Percentiles rank a stretch among this genome's conserved stretches.
These are phyloP conservation scores for Carex cristatella DNA, from an alignment of 176 grass and related monocot species.

Conservation along the genomic window DNA sequence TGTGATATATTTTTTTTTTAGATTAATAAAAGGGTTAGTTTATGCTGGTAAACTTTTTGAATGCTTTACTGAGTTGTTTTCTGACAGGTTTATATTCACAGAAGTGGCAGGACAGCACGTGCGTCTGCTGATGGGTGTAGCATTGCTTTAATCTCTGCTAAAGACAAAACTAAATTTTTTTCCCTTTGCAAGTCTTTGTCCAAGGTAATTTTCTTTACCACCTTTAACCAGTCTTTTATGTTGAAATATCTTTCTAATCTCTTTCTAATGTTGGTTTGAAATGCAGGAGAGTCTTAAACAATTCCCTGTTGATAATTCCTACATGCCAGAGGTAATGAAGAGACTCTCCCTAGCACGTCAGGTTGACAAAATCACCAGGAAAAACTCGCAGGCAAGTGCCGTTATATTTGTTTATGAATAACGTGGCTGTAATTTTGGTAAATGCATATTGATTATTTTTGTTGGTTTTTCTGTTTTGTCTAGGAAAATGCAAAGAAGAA, in stretches of 20 bases:
- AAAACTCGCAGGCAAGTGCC: conserved; percentile 58
- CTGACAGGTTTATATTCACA: conserved; percentile 89
- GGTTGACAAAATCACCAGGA: conserved; percentile 66
- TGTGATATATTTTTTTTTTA: no score
- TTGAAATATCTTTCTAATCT: conserved; percentile 9
- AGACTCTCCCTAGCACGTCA: conserved; percentile 69
- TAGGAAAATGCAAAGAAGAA: conserved; percentile 84
- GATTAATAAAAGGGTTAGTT: no score
- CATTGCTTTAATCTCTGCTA: conserved; percentile 71
- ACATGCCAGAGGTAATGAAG: conserved; percentile 69
- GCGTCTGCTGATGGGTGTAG: conserved; percentile 75
- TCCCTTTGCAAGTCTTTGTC: conserved; percentile 82
- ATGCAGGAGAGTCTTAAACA: conserved; percentile 78
- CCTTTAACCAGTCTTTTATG: conserved; percentile 1
- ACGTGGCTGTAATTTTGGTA: conserved; percentile 5
- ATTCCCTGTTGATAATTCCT: conserved; percentile 73
- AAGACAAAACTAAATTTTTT: conserved; percentile 79
- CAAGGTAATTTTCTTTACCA: conserved; percentile 41
- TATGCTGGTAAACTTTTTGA: neutral
- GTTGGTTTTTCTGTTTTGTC: conserved; percentile 20
- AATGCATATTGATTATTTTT: neutral
- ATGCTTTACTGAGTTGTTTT: conserved; percentile 8
- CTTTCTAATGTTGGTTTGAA: conserved; percentile 28
- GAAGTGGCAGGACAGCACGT: conserved; percentile 91
- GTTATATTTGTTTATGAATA: conserved; percentile 14